Evolutionary conservation across 164 flowering plant genomes (phyloP), one percentile per base, ranked within the genome.

Genomic region (Tetrastigma voinierianum): DNA sequence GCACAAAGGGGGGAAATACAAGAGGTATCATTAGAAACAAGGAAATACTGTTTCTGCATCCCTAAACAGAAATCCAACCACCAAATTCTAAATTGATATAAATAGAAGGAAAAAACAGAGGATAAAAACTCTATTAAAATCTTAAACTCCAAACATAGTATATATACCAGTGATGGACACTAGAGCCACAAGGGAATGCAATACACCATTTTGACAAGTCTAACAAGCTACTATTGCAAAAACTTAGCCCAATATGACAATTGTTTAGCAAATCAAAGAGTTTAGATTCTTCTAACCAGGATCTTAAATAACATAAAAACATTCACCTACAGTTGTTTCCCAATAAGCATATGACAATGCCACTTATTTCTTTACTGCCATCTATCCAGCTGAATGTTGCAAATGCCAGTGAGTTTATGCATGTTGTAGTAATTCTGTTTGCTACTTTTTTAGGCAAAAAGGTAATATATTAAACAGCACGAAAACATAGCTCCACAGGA

Each of bases 1-100:
- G 85, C 77, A 78, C 45, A 74, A 72, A 61, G 45, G 59, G 44
- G 51, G 46, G 4, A 51, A 46, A 11, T 59, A 9, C 8, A 19
- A 46, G 7, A 53, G 44, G 24, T 51, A 23, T 24, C 14, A 45
- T 12, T 20, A 54, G 32, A 32, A 32, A 16, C n/a, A 15, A 18
- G 9, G 43, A 40, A 40, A 51, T 11, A 51, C 6, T 43, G 5
- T 17, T 52, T 0, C 23, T 25, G 49, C 23, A 59, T 4, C 16
- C 49, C 18, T 2, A 44, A 44, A 44, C 45, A 12, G 45, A 43
- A 18, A 59, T 59, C 49, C 5, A n/a, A 45, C 23, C 49, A 59
- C 15, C 17, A 17, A 23, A 23, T 17, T 17, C 15, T 59, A 43
- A 10, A 52, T 14, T 18, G 9, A 10, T 18, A 19, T n/a, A 7